Conservation (phyloP, 2,329 filamentous ascomycete species). For the Beauveria sp. region DNA sequence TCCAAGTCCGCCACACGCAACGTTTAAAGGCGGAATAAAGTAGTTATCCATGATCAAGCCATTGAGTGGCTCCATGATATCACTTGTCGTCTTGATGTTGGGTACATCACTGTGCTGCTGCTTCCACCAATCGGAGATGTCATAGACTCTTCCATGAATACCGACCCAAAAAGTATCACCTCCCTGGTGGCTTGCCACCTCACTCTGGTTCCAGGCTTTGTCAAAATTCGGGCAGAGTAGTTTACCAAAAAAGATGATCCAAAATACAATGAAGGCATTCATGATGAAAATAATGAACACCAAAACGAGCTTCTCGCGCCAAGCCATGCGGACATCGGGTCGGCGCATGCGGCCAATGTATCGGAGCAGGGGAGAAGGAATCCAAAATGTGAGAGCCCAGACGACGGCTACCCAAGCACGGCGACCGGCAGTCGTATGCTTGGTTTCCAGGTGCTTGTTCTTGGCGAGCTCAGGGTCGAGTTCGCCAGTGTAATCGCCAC, state of each 20-base stretch:
- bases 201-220: conserved; percentile 72
- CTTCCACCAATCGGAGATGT: conserved; percentile 83
- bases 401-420: conserved; percentile 75
- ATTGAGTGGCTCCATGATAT: conserved; percentile 68
- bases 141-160: conserved; percentile 83
- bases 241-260: conserved; percentile 79
- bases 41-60: conserved; percentile 78
- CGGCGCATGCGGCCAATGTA: conserved; percentile 90
- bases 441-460: conserved; percentile 67
- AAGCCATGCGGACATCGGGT: conserved; percentile 92
- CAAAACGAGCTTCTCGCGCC: conserved; percentile 89
- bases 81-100: conserved; percentile 48
- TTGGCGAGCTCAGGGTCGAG: conserved; percentile 73
- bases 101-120: conserved; percentile 70
- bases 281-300: conserved; percentile 72
- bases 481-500: conserved; percentile 59
- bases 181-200: conserved; percentile 66
- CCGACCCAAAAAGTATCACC: conserved; percentile 77
- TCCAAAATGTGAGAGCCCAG: conserved; percentile 88
- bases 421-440: conserved; percentile 54
- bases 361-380: conserved; percentile 77
- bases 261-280: conserved; percentile 80
- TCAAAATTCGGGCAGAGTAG: conserved; percentile 85
- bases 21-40: conserved; percentile 69
- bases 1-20: conserved; percentile 69